Base-by-base conservation (phyloP, 1,284 basidiomycete genomes). In the Puccinia polysora region DNA sequence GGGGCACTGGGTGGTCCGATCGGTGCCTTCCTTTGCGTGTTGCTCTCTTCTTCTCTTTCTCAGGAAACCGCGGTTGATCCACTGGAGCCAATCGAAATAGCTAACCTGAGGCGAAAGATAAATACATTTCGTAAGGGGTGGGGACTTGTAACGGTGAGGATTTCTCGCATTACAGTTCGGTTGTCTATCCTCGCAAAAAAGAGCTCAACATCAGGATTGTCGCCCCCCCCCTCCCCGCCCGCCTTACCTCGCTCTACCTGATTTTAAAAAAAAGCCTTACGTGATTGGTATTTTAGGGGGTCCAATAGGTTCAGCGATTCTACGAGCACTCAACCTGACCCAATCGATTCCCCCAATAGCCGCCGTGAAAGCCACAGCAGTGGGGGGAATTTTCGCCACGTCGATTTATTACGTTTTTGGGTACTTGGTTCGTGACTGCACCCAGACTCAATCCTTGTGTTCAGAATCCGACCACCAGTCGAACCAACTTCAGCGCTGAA, bases 1-100 rank as follows among this genome's bases (percentile, higher is more conserved):
- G 65, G 53, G 32, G 65, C 65, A 10, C 18, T 68, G 38, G 65
- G 65, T 1, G 52, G 53, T 6, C 65, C 65, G 3, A 68, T 68
- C 25, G 65, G 40, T 20, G 65, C 65, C 2, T 32, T 68, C 3
- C 32, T 32, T 40, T 68, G 65, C 28, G 40, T 68, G 8, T 36
- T 68, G 30, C 32, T 68, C 28, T 15, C 65, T 2, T n/a, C 53
- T 3, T 38, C 40, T 1, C 43, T 68, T 20, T 45, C 55, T 10
- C 20, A 30, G 20, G 59, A 67, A 7, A 50, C 53, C 28, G 23
- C 52, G n/a, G 15, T 23, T n/a, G 52, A 55, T 40, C 10, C 52
- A 14, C 2, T 53, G 32, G 63, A 65, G n/a, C 49, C 63, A 34
- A 53, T 65, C 32, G 49, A 50, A 30, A 30, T 30, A 7, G 30